Evolutionary conservation across 192 early-diverging fungal species (phyloP).

Genomic region (Pilobolus umbonatus): DNA sequence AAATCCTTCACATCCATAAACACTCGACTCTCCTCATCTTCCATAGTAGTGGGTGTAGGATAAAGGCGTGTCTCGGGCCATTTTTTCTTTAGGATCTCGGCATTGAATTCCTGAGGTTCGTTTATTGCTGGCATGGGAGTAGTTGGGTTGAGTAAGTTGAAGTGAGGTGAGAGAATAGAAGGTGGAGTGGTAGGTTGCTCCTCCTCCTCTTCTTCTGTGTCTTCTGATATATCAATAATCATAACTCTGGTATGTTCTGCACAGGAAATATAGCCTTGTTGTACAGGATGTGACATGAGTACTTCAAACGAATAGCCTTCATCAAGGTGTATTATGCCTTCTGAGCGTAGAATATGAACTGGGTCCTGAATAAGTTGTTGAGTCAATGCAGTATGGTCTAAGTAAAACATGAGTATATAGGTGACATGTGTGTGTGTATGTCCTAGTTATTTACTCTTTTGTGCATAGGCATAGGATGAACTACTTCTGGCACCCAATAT

Average conservation of each 20-base stretch:
- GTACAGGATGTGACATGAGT: conserved; percentile 58
- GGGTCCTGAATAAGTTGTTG: conserved; percentile 14
- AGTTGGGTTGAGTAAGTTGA: conserved; percentile 6
- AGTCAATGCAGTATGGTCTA: conserved; percentile 5
- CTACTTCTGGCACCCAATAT: conserved; percentile 55
- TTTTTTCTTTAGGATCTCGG: conserved; percentile 31
- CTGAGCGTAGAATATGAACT: conserved; percentile 38
- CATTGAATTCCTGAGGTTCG: conserved; percentile 25
- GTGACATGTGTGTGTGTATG: conserved; percentile 31
- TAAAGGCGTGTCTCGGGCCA: conserved; percentile 40
- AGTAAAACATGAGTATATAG: conserved; percentile 25
- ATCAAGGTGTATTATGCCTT: conserved; percentile 28
- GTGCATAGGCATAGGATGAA: conserved; percentile 45
- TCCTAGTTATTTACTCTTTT: conserved; percentile 30
- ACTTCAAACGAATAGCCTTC: conserved; percentile 35
- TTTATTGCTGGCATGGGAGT: neutral
- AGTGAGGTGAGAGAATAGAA: neutral
- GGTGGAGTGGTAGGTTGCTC: neutral
- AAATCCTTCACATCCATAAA: conserved; percentile 48
- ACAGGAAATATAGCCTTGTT: conserved; percentile 54
- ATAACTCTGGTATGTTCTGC: conserved; percentile 49
- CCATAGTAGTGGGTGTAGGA: conserved; percentile 38
- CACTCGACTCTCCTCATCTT: conserved; percentile 49
- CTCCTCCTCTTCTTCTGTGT: conserved; percentile 3
- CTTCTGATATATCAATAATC: conserved; percentile 31